Conservation (phyloP, 1,284 basidiomycete genomes). For the Trichosporon ovoides region DNA sequence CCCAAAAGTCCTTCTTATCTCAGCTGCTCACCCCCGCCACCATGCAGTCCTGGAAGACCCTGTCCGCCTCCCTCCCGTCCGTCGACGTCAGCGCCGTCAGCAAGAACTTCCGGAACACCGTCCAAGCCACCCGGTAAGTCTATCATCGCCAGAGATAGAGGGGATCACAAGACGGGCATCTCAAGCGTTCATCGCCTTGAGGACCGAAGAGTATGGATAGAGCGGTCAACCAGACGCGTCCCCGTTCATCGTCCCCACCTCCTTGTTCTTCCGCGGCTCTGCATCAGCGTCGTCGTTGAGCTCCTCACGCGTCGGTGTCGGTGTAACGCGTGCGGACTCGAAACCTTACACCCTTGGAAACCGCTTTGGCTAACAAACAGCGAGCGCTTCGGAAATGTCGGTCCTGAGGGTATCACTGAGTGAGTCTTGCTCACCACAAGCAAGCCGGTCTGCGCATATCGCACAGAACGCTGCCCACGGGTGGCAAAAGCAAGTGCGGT, state of each 20-base stretch:
- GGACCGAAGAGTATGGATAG: not conserved
- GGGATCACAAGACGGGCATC: no score
- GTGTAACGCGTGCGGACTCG: no score
- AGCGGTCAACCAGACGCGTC: no score
- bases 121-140: conserved; percentile 69
- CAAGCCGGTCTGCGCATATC: not conserved
- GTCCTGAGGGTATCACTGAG: conserved; percentile 91
- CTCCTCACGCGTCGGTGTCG: no score
- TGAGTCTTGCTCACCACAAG: conserved; percentile 46
- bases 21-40: conserved; percentile 8
- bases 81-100: conserved; percentile 53
- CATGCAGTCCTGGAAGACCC: conserved; percentile 47
- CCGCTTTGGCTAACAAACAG: conserved; percentile 40
- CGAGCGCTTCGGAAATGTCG: conserved; percentile 82
- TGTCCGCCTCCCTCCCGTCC: conserved; percentile 39
- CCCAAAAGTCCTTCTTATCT: not conserved
- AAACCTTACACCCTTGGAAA: no score
- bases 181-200: no score
- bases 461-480: not conserved
- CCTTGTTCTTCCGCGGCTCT: no score
- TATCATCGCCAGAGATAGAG: no score
- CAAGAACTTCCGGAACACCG: conserved; percentile 77
- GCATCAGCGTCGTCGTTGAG: no score
- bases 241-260: no score
- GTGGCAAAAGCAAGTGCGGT: not conserved